Base-by-base conservation (phyloP, 2,329 filamentous ascomycete genomes). In the Hortaea werneckii region DNA sequence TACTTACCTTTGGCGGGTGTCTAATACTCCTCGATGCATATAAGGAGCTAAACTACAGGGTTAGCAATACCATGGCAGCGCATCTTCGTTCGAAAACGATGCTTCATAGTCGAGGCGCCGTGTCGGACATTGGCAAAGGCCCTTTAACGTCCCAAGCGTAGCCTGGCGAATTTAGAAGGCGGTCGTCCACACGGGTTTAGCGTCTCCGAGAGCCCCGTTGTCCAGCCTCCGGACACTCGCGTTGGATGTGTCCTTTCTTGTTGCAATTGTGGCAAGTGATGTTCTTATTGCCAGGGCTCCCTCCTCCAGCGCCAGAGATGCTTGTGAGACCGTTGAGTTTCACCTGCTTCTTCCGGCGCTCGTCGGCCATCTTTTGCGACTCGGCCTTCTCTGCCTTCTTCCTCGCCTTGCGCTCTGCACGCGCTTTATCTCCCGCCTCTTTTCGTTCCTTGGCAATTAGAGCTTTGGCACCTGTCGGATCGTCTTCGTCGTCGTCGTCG, bases 281-380 rank as follows among this genome's bases (percentile, higher is more conserved):
- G 37, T 54, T 55, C 29, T 57, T 43, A 34, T 51, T 40, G 37
- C 58, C 50, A 49, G 50, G 64, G 53, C 54, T 62, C 64, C 54
- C 62, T 49, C 53, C 46, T 49, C 58, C 26, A 37, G 64, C 62
- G 35, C 70, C 70, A 48, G 81, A 85, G 40, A 86, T 78, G 1
- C 58, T 58, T 29, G 48, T 55, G 6, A 57, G 52, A n/a, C 72
- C 72, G 57, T 82, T 82, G 46, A 87, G 65, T 50, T 82, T 81
- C 43, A 85, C 72, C 45, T 83, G 78, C 61, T 82, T 83, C 62
- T 79, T 79, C 56, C 77, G 75, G 39, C 79, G 70, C 58, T 76
- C 74, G 37, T 78, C 76, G 6, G 77, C 75, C 12, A 81, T 63
- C 52, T 78, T 70, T 51, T 67, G 66, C 9, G 68, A 65, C 51